Evolutionary conservation across 2,329 filamentous ascomycete genomes (phyloP).

Genomic region (Botrytis galanthina): DNA sequence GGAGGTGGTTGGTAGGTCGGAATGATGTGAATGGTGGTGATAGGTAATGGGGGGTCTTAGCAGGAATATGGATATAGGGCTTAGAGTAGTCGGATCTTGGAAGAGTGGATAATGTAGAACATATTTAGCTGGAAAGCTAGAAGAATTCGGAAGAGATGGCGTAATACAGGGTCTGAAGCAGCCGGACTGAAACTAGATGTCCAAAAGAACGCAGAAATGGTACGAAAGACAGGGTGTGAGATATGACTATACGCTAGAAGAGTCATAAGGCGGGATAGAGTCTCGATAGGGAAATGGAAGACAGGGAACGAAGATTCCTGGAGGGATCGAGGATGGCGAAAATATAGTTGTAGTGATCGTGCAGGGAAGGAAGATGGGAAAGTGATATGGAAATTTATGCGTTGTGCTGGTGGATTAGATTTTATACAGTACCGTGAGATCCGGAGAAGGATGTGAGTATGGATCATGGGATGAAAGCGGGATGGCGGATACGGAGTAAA

Average conservation of each 20-base stretch:
- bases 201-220: neutral
- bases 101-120: neutral
- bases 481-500: neutral
- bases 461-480: neutral
- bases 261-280: neutral
- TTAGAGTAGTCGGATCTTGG: neutral
- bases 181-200: neutral
- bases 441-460: neutral
- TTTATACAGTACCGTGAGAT: neutral
- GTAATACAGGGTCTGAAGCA: neutral
- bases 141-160: neutral
- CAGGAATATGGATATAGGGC: constrained; percentile 31
- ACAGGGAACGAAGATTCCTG: neutral
- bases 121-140: constrained; percentile 12
- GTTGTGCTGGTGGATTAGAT: neutral
- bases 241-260: neutral
- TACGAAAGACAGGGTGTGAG: neutral
- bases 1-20: neutral
- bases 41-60: constrained; percentile 22
- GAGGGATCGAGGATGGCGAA: neutral
- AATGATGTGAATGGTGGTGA: neutral
- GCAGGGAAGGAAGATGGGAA: neutral
- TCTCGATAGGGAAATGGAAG: neutral
- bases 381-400: constrained; percentile 2
- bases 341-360: neutral